Conservation (phyloP, 208 protist species). For the Wallacemonas collosoma region DNA sequence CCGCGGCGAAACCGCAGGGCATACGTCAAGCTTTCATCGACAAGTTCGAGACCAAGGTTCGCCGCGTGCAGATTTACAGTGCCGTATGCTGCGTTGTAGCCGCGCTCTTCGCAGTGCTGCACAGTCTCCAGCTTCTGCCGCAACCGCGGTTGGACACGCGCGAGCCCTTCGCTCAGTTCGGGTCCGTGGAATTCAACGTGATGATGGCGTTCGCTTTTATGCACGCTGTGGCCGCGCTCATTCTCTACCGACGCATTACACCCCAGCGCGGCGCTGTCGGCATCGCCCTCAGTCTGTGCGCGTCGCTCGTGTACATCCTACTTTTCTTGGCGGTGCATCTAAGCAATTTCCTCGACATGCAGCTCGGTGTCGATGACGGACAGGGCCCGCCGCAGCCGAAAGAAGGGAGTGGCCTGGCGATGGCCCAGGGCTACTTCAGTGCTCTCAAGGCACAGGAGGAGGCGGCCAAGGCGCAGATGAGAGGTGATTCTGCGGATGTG, state of each 20-base stretch:
- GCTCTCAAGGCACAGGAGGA: slow-evolving; percentile 6
- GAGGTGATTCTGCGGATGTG: background rate
- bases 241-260: slow-evolving; percentile 21
- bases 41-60: background rate
- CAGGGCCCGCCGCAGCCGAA: background rate
- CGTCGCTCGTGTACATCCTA: slow-evolving; percentile 39
- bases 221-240: slow-evolving; percentile 10
- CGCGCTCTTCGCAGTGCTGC: slow-evolving; percentile 16
- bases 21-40: background rate
- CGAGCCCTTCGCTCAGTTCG: slow-evolving; percentile 23
- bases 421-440: background rate
- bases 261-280: slow-evolving; percentile 25
- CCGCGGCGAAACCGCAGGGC: background rate
- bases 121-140: background rate
- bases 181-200: slow-evolving; percentile 26
- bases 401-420: slow-evolving; percentile 11
- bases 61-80: slow-evolving; percentile 19
- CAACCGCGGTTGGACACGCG: slow-evolving; percentile 7
- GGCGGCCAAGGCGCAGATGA: background rate
- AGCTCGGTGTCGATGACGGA: background rate
- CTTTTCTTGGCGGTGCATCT: slow-evolving; percentile 27
- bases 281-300: slow-evolving; percentile 27
- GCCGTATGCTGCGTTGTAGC: slow-evolving; percentile 14
- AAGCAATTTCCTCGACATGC: slow-evolving; percentile 1
- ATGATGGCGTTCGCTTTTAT: slow-evolving; percentile 16